Conservation (phyloP, 768 basidiomycete species). For the Astraeus odoratus region DNA sequence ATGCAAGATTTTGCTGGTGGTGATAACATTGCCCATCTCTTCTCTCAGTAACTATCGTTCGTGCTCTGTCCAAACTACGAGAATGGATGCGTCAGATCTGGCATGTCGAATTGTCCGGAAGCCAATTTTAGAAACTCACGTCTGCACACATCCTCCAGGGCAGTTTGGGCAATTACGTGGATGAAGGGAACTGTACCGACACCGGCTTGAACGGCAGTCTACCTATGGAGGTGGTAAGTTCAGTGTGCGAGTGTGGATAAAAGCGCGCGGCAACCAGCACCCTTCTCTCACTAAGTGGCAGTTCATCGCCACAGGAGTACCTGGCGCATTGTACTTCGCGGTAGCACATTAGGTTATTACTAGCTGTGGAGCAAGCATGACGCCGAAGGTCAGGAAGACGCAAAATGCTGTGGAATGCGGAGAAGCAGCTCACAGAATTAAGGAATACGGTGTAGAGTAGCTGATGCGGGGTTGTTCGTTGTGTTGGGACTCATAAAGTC, state of each 20-base stretch:
- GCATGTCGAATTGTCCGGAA: neutral
- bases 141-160: slow-evolving; percentile 33
- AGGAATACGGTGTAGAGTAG: slow-evolving; percentile 2
- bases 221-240: slow-evolving; percentile 23
- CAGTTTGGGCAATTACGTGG: slow-evolving; percentile 29
- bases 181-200: slow-evolving; percentile 39
- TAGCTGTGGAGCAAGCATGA: slow-evolving; percentile 5
- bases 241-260: slow-evolving; percentile 11
- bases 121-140: slow-evolving; percentile 21
- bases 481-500: slow-evolving; percentile 4
- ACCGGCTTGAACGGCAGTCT: slow-evolving; percentile 34
- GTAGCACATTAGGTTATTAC: slow-evolving; percentile 33
- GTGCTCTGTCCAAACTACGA: slow-evolving; percentile 18
- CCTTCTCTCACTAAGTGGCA: slow-evolving; percentile 25
- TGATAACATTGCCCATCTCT: slow-evolving; percentile 15
- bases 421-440: slow-evolving; percentile 13
- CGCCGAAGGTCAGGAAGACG: slow-evolving; percentile 8
- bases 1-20: slow-evolving; percentile 13
- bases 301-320: slow-evolving; percentile 34
- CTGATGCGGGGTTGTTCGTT: slow-evolving; percentile 7
- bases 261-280: slow-evolving; percentile 22
- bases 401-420: neutral
- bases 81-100: slow-evolving; percentile 11
- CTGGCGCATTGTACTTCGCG: slow-evolving; percentile 32
- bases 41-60: slow-evolving; percentile 13